These are phyloP conservation scores for Candida khao-thaluensis DNA, from an alignment of 805 yeast genomes.

Conservation along the genomic window DNA sequence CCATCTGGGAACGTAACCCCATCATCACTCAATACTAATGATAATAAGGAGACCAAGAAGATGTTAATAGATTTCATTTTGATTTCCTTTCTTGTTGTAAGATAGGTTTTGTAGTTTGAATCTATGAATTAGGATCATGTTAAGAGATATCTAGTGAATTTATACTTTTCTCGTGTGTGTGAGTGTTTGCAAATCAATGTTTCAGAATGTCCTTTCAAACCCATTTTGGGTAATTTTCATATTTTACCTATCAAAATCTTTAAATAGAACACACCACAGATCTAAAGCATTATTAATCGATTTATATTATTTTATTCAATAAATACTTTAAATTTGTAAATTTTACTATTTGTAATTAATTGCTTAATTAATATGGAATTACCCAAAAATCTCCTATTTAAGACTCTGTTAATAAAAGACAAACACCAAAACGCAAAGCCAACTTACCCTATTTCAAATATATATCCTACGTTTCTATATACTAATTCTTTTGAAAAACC, in stretches of 20 bases:
- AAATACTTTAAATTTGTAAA: no score
- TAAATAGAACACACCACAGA: no score
- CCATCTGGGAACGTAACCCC: constrained; percentile 14
- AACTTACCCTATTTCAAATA: no score
- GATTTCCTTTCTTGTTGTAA: not conserved
- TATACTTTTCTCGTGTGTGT: not conserved
- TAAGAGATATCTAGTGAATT: not conserved
- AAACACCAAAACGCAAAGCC: no score
- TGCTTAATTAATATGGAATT: no score
- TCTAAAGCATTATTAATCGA: no score
- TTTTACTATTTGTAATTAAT: no score
- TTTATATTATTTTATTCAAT: no score
- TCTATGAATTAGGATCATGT: not conserved
- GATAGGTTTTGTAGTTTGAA: not conserved
- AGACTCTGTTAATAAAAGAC: no score
- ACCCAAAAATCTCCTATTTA: no score
- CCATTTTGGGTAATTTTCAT: constrained; percentile 4
- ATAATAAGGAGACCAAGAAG: not conserved
- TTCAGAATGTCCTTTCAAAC: constrained; percentile 3
- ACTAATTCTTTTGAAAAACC: no score
- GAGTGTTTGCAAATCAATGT: constrained; percentile 3
- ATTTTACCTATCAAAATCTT: not conserved
- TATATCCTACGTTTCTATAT: no score
- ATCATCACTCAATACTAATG: constrained; percentile 1
- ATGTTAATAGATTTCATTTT: constrained; percentile 1